Percentiles rank a stretch among this genome's conserved stretches.
These are phyloP conservation scores for Backusella australiensis DNA, from an alignment of 192 early-diverging fungal genomes.

Conservation along the genomic window DNA sequence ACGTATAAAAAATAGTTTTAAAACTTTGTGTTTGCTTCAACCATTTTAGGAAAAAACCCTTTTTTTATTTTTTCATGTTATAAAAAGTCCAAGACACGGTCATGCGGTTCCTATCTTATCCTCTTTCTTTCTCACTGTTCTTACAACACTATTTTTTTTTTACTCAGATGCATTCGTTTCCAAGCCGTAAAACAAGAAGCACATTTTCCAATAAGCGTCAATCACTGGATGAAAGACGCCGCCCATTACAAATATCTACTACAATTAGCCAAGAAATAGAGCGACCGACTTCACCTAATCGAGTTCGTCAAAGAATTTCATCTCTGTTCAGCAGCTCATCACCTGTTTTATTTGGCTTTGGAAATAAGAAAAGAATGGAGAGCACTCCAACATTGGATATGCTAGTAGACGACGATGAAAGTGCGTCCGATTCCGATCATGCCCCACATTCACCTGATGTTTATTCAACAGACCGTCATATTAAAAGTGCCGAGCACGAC, in stretches of 20 bases:
- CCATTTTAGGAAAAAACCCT: constrained; percentile 8
- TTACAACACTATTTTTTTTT: not conserved
- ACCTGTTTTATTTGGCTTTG: not conserved
- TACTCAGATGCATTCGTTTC: not conserved
- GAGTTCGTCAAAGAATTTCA: constrained; percentile 4
- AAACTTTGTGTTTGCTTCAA: constrained; percentile 2
- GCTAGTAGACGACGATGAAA: not conserved
- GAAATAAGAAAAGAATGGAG: not conserved
- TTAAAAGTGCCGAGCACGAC: not conserved
- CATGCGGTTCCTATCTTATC: not conserved
- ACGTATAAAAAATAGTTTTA: not conserved
- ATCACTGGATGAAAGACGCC: constrained; percentile 4
- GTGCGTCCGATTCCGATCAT: constrained; percentile 9
- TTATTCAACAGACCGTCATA: not conserved
- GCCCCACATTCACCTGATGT: constrained; percentile 1
- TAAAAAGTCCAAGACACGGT: not conserved
- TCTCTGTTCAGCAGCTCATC: constrained; percentile 2
- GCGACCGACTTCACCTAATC: not conserved
- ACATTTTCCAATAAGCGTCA: not conserved
- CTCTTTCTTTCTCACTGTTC: constrained; percentile 2
- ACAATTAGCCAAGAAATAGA: not conserved
- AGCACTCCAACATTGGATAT: not conserved
- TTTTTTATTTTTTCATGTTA: not conserved
- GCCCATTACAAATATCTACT: not conserved
- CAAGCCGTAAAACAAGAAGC: not conserved